Conservation (phyloP, 306 rosid species). For the Canavalia ensiformis region DNA sequence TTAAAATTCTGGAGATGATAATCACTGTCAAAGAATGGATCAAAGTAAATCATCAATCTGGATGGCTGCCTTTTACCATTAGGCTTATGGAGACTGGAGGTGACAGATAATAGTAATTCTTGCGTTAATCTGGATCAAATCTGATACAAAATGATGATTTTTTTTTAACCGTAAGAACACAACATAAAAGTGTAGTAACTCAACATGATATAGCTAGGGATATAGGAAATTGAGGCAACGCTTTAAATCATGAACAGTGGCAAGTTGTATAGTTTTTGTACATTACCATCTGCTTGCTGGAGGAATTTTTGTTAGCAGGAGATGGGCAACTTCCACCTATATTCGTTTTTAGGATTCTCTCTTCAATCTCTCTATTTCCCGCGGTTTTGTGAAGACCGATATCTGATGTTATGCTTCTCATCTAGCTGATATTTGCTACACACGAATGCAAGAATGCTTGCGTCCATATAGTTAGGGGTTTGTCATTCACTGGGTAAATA, state of each 20-base stretch:
- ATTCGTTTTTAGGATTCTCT: conserved; percentile 29
- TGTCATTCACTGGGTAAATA: too few relatives aligned
- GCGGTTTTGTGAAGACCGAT: conserved; percentile 14
- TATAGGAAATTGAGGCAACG: conserved; percentile 44
- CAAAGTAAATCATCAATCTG: conserved; percentile 58
- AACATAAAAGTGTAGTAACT: conserved; percentile 16
- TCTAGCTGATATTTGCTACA: conserved; percentile 7
- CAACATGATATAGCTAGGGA: conserved; percentile 33
- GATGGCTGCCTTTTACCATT: conserved; percentile 84
- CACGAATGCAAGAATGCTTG: not conserved
- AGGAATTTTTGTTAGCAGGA: conserved; percentile 41
- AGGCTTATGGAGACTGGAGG: conserved; percentile 53
- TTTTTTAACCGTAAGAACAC: conserved; percentile 37
- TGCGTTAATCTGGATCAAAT: conserved; percentile 43
- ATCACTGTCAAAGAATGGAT: conserved; percentile 76
- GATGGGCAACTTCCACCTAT: conserved; percentile 34
- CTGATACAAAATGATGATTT: conserved; percentile 32
- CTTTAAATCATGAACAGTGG: conserved; percentile 37
- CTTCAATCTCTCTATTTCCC: not conserved
- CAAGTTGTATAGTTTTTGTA: conserved; percentile 31
- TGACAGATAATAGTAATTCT: conserved; percentile 40
- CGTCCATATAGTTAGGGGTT: not conserved
- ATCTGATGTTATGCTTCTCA: conserved; percentile 11
- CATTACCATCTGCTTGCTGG: conserved; percentile 27
- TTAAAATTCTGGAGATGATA: conserved; percentile 72